Conservation (phyloP, 2,329 filamentous ascomycete genomes). For the Tolypocladium paradoxum region DNA sequence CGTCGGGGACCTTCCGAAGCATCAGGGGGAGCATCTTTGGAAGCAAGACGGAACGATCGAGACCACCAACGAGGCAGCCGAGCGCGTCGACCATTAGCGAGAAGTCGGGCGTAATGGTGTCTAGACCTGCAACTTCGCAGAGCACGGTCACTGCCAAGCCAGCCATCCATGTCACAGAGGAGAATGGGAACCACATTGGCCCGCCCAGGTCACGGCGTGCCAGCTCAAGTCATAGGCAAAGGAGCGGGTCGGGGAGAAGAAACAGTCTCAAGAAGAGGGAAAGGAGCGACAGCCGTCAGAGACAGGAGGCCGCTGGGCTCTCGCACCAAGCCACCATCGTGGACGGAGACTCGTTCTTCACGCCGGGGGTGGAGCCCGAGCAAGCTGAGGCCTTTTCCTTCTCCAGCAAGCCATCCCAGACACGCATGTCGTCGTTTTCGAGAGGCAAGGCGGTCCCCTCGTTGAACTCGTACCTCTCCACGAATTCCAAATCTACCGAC, state of each 20-base stretch:
- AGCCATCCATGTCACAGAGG: constrained; percentile 66
- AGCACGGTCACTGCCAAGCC: constrained; percentile 43
- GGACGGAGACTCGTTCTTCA: constrained; percentile 42
- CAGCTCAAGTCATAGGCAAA: constrained; percentile 23
- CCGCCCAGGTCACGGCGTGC: constrained; percentile 20
- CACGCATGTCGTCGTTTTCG: constrained; percentile 28
- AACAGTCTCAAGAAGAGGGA: constrained; percentile 44
- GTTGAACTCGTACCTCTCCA: constrained; percentile 34
- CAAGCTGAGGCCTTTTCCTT: constrained; percentile 34
- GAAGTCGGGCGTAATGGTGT: constrained; percentile 20
- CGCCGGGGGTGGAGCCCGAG: constrained; percentile 31
- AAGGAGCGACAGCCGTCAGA: constrained; percentile 35
- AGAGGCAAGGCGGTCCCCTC: constrained; percentile 32
- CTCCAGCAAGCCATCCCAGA: constrained; percentile 26
- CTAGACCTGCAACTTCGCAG: constrained; percentile 29
- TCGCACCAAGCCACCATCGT: constrained; percentile 29
- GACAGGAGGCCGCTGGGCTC: constrained; percentile 28
- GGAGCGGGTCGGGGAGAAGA: constrained; percentile 37
- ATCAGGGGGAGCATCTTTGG: constrained; percentile 70
- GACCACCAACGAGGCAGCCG: constrained; percentile 29
- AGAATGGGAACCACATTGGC: constrained; percentile 32
- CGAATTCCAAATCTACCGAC: constrained; percentile 27
- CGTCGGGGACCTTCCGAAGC: constrained; percentile 60
- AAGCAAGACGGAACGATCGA: constrained; percentile 35
- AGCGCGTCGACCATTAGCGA: constrained; percentile 24